A percentile compares a stretch with the other conserved stretches of the same genome.
Evolutionary conservation across 1,139 yeast genomes (phyloP).

Genomic region (Candida labiduridarum): DNA sequence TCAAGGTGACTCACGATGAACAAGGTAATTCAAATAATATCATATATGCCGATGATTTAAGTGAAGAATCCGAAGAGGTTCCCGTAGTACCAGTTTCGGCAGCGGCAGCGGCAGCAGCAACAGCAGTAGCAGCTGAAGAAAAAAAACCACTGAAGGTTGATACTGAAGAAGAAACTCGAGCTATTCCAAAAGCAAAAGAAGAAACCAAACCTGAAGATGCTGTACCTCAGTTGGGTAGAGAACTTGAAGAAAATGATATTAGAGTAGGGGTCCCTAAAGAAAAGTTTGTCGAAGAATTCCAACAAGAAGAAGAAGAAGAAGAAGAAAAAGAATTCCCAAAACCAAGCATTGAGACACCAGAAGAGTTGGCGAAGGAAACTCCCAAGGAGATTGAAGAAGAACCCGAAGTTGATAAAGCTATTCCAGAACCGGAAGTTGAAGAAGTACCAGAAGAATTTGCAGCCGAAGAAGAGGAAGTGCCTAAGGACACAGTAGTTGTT

Average conservation of each 20-base stretch:
- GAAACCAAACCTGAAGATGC: constrained; percentile 5
- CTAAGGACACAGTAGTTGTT: constrained; percentile 4
- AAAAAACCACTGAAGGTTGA: too few relatives aligned
- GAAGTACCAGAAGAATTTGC: constrained; percentile 6
- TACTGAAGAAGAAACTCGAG: constrained; percentile 3
- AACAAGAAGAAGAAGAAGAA: not conserved
- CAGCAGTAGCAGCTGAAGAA: not conserved
- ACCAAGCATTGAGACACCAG: not conserved
- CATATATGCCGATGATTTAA: constrained; percentile 31
- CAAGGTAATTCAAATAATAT: constrained; percentile 43
- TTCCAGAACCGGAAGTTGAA: not conserved
- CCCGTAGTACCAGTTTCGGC: not conserved
- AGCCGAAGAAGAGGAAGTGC: not conserved
- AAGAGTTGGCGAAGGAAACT: not conserved
- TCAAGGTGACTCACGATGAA: constrained; percentile 32
- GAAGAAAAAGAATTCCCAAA: not conserved
- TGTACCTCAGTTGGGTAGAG: not conserved
- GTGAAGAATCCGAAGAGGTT: constrained; percentile 12
- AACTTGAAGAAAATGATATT: not conserved
- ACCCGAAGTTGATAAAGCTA: not conserved
- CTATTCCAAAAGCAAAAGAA: not conserved
- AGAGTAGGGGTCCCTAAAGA: constrained; percentile 1
- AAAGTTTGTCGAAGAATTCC: not conserved
- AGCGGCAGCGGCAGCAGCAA: not conserved
- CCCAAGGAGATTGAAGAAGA: not conserved